Conservation (phyloP, 2,329 filamentous ascomycete species). For the Hyphodiscus sp. region DNA sequence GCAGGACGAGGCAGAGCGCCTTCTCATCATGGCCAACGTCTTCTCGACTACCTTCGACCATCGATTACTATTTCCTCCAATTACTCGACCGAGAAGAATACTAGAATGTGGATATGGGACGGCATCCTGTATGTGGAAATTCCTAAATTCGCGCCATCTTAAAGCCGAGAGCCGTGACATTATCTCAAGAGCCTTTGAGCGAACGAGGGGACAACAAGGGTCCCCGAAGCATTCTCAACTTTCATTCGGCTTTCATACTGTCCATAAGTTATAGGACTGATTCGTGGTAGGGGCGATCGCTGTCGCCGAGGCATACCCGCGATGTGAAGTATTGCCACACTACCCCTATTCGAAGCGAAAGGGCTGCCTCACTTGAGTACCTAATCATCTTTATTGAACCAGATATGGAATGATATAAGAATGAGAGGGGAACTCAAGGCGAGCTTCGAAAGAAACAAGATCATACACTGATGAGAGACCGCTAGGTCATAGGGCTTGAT, state of each 20-base stretch:
- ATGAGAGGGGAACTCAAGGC: too few species aligned
- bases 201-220: too few species aligned
- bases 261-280: background rate
- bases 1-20: constrained; percentile 61
- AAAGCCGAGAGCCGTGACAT: too few species aligned
- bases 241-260: too few species aligned
- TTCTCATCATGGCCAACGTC: constrained; percentile 56
- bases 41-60: constrained; percentile 59
- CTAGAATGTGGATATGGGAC: constrained; percentile 69
- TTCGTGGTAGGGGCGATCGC: background rate
- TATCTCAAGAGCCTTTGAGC: too few species aligned
- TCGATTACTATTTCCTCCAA: constrained; percentile 63
- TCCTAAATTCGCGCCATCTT: constrained; percentile 54
- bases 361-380: background rate
- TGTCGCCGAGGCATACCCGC: background rate
- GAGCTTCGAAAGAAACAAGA: too few species aligned
- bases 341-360: background rate
- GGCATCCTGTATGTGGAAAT: constrained; percentile 61
- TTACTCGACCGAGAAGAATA: constrained; percentile 49
- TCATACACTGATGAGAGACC: constrained; percentile 3
- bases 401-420: too few species aligned
- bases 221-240: too few species aligned
- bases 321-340: background rate
- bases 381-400: too few species aligned
- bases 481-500: constrained; percentile 64